Conservation (phyloP, 495 filamentous ascomycete genomes). For the Daldinia childiae region DNA sequence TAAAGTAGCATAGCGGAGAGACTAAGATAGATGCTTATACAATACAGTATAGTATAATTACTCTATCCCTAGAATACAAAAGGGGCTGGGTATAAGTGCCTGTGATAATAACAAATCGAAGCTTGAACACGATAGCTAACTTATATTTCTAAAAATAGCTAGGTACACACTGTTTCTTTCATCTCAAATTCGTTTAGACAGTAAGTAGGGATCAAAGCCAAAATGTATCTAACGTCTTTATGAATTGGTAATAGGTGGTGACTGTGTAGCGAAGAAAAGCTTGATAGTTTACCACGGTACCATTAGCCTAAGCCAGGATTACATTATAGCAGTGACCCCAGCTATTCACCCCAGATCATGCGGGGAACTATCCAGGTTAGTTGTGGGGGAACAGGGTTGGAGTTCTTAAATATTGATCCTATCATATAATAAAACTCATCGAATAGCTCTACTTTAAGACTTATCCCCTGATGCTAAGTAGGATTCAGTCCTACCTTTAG, state of each 20-base stretch:
- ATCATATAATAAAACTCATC: not conserved
- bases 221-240: not conserved
- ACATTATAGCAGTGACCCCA: conserved; percentile 13
- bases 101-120: not conserved
- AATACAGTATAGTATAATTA: not conserved
- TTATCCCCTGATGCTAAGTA: conserved; percentile 8
- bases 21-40: not conserved
- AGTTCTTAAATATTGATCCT: not conserved
- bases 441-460: not conserved
- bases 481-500: conserved; percentile 2
- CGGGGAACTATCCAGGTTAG: conserved; percentile 20
- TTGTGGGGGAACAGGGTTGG: conserved; percentile 10
- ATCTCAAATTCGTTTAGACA: too few species aligned
- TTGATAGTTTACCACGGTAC: not conserved
- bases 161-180: too few species aligned
- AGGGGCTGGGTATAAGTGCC: not conserved
- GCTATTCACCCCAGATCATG: conserved; percentile 11
- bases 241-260: not conserved
- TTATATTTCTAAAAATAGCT: too few species aligned
- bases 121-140: too few species aligned
- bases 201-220: not conserved
- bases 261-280: too few species aligned
- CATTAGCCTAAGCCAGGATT: conserved; percentile 11
- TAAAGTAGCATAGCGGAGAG: not conserved
- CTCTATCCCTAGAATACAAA: not conserved